phyloP scores from a whole-genome alignment of 257 asterid species.

The Salvia rosmarinus region DNA sequence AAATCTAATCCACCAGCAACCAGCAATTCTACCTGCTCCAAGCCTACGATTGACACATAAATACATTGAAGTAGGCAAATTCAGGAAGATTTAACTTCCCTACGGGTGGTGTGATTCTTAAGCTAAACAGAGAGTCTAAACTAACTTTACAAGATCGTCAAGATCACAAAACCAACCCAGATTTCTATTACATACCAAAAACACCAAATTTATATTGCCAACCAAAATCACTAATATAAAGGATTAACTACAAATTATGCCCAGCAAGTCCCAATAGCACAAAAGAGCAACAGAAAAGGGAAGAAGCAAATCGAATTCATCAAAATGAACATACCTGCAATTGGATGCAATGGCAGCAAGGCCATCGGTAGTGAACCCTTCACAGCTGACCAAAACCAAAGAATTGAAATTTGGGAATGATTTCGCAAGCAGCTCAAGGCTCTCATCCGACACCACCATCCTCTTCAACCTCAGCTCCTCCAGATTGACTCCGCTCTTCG shows the following conservation, averaged over 20 bases:
- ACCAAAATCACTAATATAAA: background rate
- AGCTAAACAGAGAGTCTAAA: background rate
- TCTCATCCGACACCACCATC: conserved; percentile 77
- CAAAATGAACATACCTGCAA: conserved; percentile 58
- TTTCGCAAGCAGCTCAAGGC: conserved; percentile 67
- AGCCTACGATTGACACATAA: background rate
- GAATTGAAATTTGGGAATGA: conserved; percentile 77
- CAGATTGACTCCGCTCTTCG: conserved; percentile 49
- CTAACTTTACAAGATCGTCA: background rate
- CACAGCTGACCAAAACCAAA: conserved; percentile 69
- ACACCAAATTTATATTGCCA: background rate
- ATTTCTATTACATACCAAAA: too few species aligned
- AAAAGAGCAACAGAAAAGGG: background rate
- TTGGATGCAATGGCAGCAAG: conserved; percentile 89
- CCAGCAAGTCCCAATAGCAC: background rate
- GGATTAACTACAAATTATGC: background rate
- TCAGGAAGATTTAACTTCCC: too few species aligned
- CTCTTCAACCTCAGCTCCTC: conserved; percentile 85
- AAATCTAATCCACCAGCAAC: background rate
- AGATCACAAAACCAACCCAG: background rate
- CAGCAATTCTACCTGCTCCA: background rate
- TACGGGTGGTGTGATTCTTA: background rate
- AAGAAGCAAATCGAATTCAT: background rate
- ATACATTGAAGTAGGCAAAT: background rate
- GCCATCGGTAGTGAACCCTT: conserved; percentile 84